A percentile compares a stretch with the other conserved stretches of the same genome.
phyloP scores from a whole-genome alignment of 2,329 filamentous ascomycete genomes.

The Colletotrichum simmondsii region DNA sequence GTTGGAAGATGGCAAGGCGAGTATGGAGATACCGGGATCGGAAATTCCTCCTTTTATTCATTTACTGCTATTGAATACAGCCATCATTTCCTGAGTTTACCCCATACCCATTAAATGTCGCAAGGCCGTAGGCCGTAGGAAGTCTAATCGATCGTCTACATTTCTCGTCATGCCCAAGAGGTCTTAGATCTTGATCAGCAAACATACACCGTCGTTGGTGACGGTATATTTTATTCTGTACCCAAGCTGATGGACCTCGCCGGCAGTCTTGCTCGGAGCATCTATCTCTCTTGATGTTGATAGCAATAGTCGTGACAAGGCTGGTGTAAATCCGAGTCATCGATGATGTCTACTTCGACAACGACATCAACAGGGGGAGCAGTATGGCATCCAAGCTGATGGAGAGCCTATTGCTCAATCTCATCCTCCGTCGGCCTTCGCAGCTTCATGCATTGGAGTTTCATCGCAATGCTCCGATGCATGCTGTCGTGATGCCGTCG shows the following conservation, averaged over 20 bases:
- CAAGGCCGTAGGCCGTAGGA: too few species aligned
- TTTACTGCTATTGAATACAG: too few species aligned
- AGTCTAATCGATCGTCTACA: too few species aligned
- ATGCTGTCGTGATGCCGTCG: background rate
- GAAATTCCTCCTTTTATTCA: too few species aligned
- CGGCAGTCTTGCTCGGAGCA: background rate
- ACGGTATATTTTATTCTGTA: background rate
- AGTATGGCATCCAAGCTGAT: background rate
- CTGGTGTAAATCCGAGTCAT: background rate
- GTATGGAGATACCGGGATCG: background rate
- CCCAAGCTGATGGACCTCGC: background rate
- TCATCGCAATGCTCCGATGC: too few species aligned
- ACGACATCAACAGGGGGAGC: background rate
- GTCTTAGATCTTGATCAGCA: background rate
- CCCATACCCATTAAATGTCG: too few species aligned
- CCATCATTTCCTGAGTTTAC: too few species aligned
- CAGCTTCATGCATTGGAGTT: too few species aligned
- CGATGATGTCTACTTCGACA: background rate
- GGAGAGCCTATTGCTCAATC: too few species aligned
- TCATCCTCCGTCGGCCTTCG: too few species aligned
- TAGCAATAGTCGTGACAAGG: background rate
- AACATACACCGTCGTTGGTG: rapidly evolving
- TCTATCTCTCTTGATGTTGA: background rate
- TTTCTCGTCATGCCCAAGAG: too few species aligned
- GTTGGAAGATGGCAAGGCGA: background rate